Percentiles rank a stretch among this genome's conserved stretches.
These are phyloP conservation scores for Phalaenopsis equestris DNA, from an alignment of 106 monocot genomes.

Conservation along the genomic window DNA sequence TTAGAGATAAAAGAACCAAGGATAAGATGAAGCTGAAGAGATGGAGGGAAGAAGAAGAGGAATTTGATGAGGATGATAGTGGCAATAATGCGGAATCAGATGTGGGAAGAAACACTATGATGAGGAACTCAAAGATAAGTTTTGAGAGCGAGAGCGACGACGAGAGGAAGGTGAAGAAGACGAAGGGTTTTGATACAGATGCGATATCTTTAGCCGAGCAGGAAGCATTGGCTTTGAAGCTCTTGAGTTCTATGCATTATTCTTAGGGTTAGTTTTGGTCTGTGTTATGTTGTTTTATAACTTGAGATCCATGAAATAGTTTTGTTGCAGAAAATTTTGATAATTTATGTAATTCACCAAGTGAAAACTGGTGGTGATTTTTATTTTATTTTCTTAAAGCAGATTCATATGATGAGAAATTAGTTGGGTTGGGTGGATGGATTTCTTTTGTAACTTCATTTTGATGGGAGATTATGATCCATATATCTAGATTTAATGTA, in stretches of 20 bases:
- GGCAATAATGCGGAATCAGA: constrained; percentile 21
- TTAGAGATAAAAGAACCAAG: constrained; percentile 51
- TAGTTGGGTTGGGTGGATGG: not conserved
- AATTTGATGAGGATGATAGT: constrained; percentile 19
- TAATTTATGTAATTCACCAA: too few relatives aligned
- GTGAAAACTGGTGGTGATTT: too few relatives aligned
- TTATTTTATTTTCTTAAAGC: too few relatives aligned
- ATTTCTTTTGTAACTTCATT: not conserved
- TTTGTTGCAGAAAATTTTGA: too few relatives aligned
- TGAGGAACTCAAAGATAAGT: constrained; percentile 46
- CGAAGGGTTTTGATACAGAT: constrained; percentile 10
- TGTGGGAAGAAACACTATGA: not conserved
- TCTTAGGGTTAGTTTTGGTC: constrained; percentile 8
- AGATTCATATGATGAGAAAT: too few relatives aligned
- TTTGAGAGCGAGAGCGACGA: constrained; percentile 33
- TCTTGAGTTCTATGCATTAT: constrained; percentile 60
- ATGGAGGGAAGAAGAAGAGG: constrained; percentile 34
- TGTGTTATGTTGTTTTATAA: not conserved
- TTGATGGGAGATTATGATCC: not conserved
- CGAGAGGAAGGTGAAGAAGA: constrained; percentile 10
- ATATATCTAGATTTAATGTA: too few relatives aligned
- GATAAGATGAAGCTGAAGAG: constrained; percentile 62
- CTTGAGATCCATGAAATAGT: too few relatives aligned
- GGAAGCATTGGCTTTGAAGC: constrained; percentile 68
- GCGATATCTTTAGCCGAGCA: constrained; percentile 44